Evolutionary conservation across 2,329 filamentous ascomycete genomes (phyloP), one percentile per base, ranked within the genome.

Genomic region (Fusarium haematococcum): DNA sequence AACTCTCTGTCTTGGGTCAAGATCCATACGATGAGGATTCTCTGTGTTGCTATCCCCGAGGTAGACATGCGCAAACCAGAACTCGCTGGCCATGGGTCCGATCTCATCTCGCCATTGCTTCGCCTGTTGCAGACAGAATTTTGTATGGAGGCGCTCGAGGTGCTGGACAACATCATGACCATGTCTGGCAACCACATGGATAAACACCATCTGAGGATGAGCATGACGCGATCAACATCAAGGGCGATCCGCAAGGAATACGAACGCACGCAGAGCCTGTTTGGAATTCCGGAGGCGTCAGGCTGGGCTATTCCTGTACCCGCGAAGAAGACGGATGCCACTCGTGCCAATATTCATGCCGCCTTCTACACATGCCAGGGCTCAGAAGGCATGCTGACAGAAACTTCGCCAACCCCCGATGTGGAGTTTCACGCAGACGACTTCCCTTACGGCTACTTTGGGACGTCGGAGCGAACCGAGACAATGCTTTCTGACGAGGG

Each of bases 291-390:
- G 0, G 96, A 98, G 80, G 92, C 95, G 25, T 97, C 94, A 18
- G 97, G 97, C 2, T 99, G 97, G 97, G 97, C 97, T 0, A 95
- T 99, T 52, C 96, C 97, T 0, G 91, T 97, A 81, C 97, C 97
- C 18, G 96, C 96, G 1, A 93, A 94, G 65, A 96, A 98, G 84
- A 97, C 95, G 1, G 92, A 93, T 63, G 90, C 92, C 37, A 98
- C 97, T 5, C 90, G 97, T 67, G 90, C 92, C 67, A 99, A 99
- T 78, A 97, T 99, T 3, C 96, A 98, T 81, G 95, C 95, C 0
- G 95, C 97, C 1, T 98, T 98, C 83, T 98, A 98, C 83, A 97
- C 95, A 74, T 98, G 95, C 79, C 93, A 94, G 63, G 93, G 90
- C 71, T 87, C 90, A 5, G 88, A 92, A 73, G 90, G 89, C 18